phyloP scores from a whole-genome alignment of 176 grass and related monocot genomes.

The Rhynchospora tenuis region DNA sequence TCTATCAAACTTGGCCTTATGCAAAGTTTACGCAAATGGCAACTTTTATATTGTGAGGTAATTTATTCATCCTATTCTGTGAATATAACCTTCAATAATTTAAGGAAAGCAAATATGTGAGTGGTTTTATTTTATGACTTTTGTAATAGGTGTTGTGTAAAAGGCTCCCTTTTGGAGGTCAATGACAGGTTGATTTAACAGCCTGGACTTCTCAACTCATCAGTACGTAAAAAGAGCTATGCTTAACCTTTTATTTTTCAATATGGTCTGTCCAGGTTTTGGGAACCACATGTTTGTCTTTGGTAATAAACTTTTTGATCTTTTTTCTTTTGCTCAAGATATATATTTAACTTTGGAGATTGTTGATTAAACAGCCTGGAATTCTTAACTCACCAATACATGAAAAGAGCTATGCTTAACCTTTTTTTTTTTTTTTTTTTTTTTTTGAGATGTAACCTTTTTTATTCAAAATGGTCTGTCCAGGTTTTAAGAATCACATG shows the following conservation, averaged over 20 bases:
- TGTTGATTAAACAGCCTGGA: too few relatives aligned
- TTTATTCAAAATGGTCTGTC: too few relatives aligned
- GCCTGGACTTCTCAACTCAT: constrained; percentile 67
- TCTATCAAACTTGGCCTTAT: constrained; percentile 74
- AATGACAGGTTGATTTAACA: constrained; percentile 90
- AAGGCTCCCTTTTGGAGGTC: constrained; percentile 93
- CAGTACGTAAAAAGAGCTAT: constrained; percentile 34
- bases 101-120: background rate
- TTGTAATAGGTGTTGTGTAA: constrained; percentile 69
- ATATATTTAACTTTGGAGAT: background rate
- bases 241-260: background rate
- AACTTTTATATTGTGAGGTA: constrained; percentile 78
- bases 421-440: too few relatives aligned
- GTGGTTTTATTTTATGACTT: background rate
- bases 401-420: too few relatives aligned
- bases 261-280: background rate
- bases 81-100: background rate
- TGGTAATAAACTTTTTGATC: background rate
- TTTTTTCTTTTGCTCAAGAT: background rate
- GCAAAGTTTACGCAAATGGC: constrained; percentile 63
- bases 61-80: background rate
- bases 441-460: too few relatives aligned
- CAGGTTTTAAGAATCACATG: too few relatives aligned
- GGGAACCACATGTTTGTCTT: background rate
- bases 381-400: too few relatives aligned